Conservation (phyloP, 164 flowering plant species). For the Akebia trifoliata region DNA sequence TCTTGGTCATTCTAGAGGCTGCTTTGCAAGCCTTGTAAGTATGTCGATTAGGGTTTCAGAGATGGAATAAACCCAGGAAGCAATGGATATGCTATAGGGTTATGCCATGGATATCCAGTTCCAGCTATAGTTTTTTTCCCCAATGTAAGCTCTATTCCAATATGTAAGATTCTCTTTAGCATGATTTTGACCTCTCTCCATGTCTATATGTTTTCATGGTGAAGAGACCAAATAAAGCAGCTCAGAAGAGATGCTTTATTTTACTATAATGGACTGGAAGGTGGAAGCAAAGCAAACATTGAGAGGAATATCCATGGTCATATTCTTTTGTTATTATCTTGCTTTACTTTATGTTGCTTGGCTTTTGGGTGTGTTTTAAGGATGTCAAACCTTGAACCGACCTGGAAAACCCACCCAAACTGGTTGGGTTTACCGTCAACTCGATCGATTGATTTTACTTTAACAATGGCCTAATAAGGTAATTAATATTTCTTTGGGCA, state of each 20-base stretch:
- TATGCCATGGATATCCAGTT: constrained; percentile 45
- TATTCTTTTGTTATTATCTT: too few species aligned
- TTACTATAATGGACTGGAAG: not conserved
- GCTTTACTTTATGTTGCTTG: too few species aligned
- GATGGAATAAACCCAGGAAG: constrained; percentile 10
- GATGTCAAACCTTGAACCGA: too few species aligned
- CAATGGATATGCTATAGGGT: constrained; percentile 29
- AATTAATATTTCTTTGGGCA: too few species aligned
- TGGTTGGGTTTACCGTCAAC: too few species aligned
- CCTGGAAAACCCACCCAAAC: too few species aligned
- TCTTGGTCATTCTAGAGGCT: not conserved
- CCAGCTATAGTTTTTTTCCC: constrained; percentile 13
- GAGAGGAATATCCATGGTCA: constrained; percentile 9
- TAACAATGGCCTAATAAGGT: too few species aligned
- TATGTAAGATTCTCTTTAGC: constrained; percentile 16
- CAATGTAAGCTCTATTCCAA: constrained; percentile 8
- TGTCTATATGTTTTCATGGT: not conserved
- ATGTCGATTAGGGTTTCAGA: not conserved
- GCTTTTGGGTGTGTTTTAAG: too few species aligned
- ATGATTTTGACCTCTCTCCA: constrained; percentile 12
- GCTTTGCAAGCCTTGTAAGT: constrained; percentile 4
- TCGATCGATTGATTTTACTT: too few species aligned
- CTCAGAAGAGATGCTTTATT: constrained; percentile 9
- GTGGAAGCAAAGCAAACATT: not conserved
- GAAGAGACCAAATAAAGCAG: constrained; percentile 5